These are phyloP conservation scores for Mucor indicus DNA, from an alignment of 371 early-diverging fungal genomes.

Conservation along the genomic window DNA sequence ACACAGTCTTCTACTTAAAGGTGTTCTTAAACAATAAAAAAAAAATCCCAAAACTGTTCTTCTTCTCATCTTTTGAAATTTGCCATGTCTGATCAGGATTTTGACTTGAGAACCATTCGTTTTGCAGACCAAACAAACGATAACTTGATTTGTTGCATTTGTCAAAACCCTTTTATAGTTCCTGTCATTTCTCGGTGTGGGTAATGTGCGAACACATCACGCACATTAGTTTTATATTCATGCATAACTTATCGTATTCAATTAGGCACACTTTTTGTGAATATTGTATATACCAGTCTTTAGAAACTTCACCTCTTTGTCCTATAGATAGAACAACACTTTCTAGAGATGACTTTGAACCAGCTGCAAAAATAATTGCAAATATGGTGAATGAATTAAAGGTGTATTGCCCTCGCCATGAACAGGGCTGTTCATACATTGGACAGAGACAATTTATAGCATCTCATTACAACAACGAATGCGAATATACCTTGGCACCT, in stretches of 20 bases:
- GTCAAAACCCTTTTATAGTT: constrained; percentile 58
- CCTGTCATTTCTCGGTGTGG: constrained; percentile 54
- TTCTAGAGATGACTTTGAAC: constrained; percentile 36
- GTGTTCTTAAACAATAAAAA: no score
- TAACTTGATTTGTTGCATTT: constrained; percentile 63
- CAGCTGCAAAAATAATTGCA: constrained; percentile 61
- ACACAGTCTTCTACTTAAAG: no score
- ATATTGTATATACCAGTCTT: constrained; percentile 57
- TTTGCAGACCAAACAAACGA: constrained; percentile 45
- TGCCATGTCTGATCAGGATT: constrained; percentile 1
- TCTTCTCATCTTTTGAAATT: no score
- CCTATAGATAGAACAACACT: constrained; percentile 63
- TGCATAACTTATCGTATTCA: neutral
- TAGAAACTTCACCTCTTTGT: constrained; percentile 53
- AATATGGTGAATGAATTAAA: constrained; percentile 73
- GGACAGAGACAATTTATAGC: constrained; percentile 61
- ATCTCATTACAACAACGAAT: constrained; percentile 58
- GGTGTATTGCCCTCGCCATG: constrained; percentile 56
- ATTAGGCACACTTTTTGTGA: constrained; percentile 68
- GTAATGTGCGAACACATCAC: constrained; percentile 20
- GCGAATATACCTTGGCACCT: constrained; percentile 49
- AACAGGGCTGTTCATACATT: constrained; percentile 55
- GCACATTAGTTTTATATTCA: neutral
- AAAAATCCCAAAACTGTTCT: no score
- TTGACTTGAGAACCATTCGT: constrained; percentile 33